Percentiles rank a stretch among this genome's conserved stretches.
Evolutionary conservation across 192 early-diverging fungal species (phyloP).

Genomic region (Polychytrium aggregatum): DNA sequence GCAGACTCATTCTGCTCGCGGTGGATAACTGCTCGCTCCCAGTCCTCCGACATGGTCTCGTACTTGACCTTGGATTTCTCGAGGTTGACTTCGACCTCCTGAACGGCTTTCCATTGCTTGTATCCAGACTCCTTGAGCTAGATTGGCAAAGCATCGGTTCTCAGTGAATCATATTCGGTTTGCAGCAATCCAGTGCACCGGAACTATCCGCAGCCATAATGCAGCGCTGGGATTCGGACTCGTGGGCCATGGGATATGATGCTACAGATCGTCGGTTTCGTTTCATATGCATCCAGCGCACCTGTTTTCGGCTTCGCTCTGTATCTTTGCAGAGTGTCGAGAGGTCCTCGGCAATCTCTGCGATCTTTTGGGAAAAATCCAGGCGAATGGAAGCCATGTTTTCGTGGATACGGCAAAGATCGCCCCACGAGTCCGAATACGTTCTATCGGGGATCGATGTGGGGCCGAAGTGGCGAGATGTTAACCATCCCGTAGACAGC

Average conservation of each 20-base stretch:
- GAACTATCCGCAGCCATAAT: no score
- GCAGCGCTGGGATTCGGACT: no score
- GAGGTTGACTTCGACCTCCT: slow-evolving; percentile 28
- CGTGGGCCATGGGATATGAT: no score
- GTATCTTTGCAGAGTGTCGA: slow-evolving; percentile 61
- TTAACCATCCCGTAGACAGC: no score
- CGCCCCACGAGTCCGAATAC: slow-evolving; percentile 65
- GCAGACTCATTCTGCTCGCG: neutral
- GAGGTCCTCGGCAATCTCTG: slow-evolving; percentile 73
- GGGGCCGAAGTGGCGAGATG: neutral
- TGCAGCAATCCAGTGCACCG: no score
- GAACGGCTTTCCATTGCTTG: slow-evolving; percentile 61
- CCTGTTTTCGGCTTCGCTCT: slow-evolving; percentile 67
- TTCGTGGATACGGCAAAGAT: slow-evolving; percentile 73
- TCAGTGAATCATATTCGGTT: neutral
- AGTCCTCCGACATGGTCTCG: slow-evolving; percentile 68
- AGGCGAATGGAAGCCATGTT: slow-evolving; percentile 66
- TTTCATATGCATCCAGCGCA: slow-evolving; percentile 7
- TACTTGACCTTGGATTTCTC: slow-evolving; percentile 63
- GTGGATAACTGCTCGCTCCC: slow-evolving; percentile 52
- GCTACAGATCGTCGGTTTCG: no score
- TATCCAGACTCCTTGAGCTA: slow-evolving; percentile 68
- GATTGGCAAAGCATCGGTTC: slow-evolving; percentile 8
- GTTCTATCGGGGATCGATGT: slow-evolving; percentile 26
- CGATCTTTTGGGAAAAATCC: slow-evolving; percentile 58